A percentile compares a stretch with the other conserved stretches of the same genome.
phyloP scores from a whole-genome alignment of 2,329 filamentous ascomycete species.

The Pseudogymnoascus pannorum region DNA sequence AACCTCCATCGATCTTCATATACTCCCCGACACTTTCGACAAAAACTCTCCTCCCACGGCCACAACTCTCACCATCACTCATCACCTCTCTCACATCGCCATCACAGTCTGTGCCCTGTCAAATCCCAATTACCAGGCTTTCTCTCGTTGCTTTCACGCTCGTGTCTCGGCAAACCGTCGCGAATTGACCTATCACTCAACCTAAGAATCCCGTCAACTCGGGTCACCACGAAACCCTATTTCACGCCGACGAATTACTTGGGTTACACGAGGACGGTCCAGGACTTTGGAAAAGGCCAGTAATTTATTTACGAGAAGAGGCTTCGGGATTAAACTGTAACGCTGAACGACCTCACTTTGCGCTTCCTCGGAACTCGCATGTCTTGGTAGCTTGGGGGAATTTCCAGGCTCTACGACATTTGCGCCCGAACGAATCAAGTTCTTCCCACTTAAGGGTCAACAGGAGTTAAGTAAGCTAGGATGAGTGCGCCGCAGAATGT shows the following conservation, averaged over 20 bases:
- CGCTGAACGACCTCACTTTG: too few relatives aligned
- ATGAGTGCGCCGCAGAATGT: slow-evolving; percentile 22
- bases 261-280: neutral
- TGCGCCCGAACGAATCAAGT: neutral
- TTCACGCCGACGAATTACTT: neutral
- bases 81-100: neutral
- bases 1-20: neutral
- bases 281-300: too few relatives aligned
- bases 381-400: neutral
- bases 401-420: neutral
- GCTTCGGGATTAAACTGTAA: too few relatives aligned
- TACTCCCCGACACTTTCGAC: neutral
- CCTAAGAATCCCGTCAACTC: neutral
- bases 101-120: neutral
- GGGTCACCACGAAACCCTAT: neutral
- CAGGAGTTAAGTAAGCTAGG: slow-evolving; percentile 5
- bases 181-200: neutral
- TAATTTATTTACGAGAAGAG: too few relatives aligned
- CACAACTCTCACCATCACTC: neutral
- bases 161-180: neutral
- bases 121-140: neutral
- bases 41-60: neutral
- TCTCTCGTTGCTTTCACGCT: too few relatives aligned
- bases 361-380: too few relatives aligned
- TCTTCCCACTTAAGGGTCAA: neutral